phyloP scores from a whole-genome alignment of 805 yeast genomes.

The Teunomyces pallodes region DNA sequence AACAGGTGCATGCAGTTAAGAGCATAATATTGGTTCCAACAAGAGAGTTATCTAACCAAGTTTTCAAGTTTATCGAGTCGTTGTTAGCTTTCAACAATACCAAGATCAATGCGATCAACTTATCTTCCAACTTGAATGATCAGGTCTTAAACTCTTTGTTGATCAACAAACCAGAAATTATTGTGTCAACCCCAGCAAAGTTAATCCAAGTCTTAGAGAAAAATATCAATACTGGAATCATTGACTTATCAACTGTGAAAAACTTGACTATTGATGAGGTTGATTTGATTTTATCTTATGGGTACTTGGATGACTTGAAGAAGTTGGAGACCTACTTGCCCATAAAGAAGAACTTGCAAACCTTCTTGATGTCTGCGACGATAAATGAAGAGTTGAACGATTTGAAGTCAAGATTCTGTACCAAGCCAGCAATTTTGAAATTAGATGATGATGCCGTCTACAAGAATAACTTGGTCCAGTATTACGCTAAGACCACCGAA shows the following conservation, averaged over 20 bases:
- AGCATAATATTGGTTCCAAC: slow-evolving; percentile 89
- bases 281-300: slow-evolving; percentile 84
- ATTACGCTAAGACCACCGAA: slow-evolving; percentile 81
- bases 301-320: slow-evolving; percentile 81
- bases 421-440: slow-evolving; percentile 76
- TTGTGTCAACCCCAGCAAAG: slow-evolving; percentile 85
- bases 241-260: slow-evolving; percentile 56
- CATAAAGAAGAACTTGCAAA: slow-evolving; percentile 73
- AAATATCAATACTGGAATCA: slow-evolving; percentile 28
- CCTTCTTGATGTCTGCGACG: slow-evolving; percentile 96
- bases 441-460: slow-evolving; percentile 65
- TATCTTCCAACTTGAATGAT: slow-evolving; percentile 64
- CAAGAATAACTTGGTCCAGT: slow-evolving; percentile 70
- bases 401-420: slow-evolving; percentile 75
- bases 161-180: slow-evolving; percentile 71
- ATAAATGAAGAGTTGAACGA: slow-evolving; percentile 80
- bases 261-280: slow-evolving; percentile 92
- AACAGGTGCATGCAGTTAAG: slow-evolving; percentile 36
- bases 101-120: slow-evolving; percentile 60
- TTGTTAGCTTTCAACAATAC: slow-evolving; percentile 70
- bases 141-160: slow-evolving; percentile 70
- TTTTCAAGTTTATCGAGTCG: slow-evolving; percentile 63
- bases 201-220: slow-evolving; percentile 55
- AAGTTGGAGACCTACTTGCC: slow-evolving; percentile 64
- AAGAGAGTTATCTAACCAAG: slow-evolving; percentile 87